Base-by-base conservation (phyloP, 257 asterid genomes). In the Plantago elongata region DNA sequence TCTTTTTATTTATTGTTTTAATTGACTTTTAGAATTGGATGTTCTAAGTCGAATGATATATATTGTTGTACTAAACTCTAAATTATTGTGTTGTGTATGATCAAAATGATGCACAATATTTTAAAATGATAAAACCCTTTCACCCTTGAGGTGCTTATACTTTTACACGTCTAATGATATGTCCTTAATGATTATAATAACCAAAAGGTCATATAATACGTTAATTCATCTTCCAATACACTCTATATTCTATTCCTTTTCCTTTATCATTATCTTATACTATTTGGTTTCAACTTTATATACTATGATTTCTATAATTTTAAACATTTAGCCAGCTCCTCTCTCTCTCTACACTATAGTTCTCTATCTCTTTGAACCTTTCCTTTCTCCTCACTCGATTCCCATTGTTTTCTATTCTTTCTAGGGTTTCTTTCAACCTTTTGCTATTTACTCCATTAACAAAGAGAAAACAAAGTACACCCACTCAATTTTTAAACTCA, bases 381-480 rank as follows among this genome's bases (percentile, higher is more conserved):
- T 72, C 74, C 78, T 78, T 69, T 72, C 80, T 72, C 78, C 64
- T 66, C 71, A 74, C 71, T 68, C 67, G 71, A 67, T 74, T 71
- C 71, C 69, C 16, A 51, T 9, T 51, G 47, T 65, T 65, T 55
- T 65, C 62, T 65, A 55, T 65, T 65, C 54, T 60, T 40, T 65
- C 63, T 65, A 65, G 70, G 70, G 70, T 65, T 65, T 56, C 37
- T 54, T 65, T 18, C 10, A 60, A 38, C 15, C 13, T 30, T 22
- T 45, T 27, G 11, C 27, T 44, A 44, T 60, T 60, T 60, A 59
- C 64, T 42, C 64, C 12, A 54, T 9, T 45, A 59, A 15, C 0
- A 43, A 59, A 59, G 17, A 16, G 27, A 22, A 22, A 22, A 42
- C 29, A 60, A 45, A 61, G 38, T 45, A 60, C 37, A 43, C 15